Evolutionary conservation across 441 rosid genomes (phyloP), one percentile per base, ranked within the genome.

Genomic region (Cnidoscolus chayamansa): DNA sequence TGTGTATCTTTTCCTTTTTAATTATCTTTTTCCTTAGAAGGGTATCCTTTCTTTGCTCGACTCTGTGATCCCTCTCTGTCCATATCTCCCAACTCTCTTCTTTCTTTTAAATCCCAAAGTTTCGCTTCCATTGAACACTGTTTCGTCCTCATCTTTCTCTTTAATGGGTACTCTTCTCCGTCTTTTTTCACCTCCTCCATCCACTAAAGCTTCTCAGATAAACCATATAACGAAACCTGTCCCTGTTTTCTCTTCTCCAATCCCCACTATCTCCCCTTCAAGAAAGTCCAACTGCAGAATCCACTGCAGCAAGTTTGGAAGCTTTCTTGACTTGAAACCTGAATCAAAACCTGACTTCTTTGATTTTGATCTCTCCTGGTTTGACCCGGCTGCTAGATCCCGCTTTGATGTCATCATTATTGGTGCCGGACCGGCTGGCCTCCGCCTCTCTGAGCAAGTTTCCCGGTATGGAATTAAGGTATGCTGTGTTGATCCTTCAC

Each of bases 401-500:
- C 72, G 74, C 47, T 83, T 85, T 35, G 90, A 89, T 49, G 88
- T 87, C 57, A 73, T 87, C 78, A 63, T 89, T 48, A 79, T 85
- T 32, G 94, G 94, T 64, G 61, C 88, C 9, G 94, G 94, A 53
- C 94, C 92, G 0, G 86, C 88, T 12, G 94, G 92, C 62, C 84
- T 87, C 58, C 89, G 92, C 19, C 81, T 89, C 0, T 89, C 86
- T 0, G 94, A 89, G 79, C 92, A 84, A 73, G 87, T 86, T 0
- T 79, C 92, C 1, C 49, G 76, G 7, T 67, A 53, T 60, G 90
- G 94, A 65, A 76, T 87, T 59, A 81, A 81, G 84, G 92, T 86
- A 70, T 87, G 92, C n/a, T 89, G 90, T 40, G 80, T 89, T 53
- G 92, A 89, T 77, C 87, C 90, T 64, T 88, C 89, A 13, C 92